phyloP scores from a whole-genome alignment of 2,329 filamentous ascomycete species.

The Chrysoporthe cubensis region DNA sequence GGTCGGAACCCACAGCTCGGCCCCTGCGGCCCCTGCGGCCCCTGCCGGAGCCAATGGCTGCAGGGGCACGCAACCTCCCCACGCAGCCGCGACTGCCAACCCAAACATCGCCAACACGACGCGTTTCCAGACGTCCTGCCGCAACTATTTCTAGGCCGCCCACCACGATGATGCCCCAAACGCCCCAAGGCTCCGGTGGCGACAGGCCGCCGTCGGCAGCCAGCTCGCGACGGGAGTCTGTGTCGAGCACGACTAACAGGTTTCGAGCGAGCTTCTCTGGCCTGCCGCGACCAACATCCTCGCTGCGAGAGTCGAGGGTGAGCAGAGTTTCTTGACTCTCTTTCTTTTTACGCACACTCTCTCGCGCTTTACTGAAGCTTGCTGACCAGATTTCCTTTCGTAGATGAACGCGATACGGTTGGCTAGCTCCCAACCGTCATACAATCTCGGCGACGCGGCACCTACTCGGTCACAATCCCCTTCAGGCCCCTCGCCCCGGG shows the following conservation, averaged over 20 bases:
- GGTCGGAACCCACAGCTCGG: constrained; percentile 3
- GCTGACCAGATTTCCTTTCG: background rate
- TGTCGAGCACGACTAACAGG: constrained; percentile 32
- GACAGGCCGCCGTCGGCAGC: constrained; percentile 30
- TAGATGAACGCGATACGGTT: constrained; percentile 37
- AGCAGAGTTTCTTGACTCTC: constrained; percentile 10
- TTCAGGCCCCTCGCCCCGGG: constrained; percentile 27
- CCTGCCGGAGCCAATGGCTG: background rate
- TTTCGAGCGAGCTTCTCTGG: constrained; percentile 35
- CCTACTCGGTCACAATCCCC: constrained; percentile 18
- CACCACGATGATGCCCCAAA: constrained; percentile 30
- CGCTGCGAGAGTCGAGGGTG: constrained; percentile 38
- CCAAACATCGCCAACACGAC: constrained; percentile 14
- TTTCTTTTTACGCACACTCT: background rate
- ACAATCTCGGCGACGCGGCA: constrained; percentile 45
- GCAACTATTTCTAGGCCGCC: background rate
- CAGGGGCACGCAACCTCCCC: constrained; percentile 5
- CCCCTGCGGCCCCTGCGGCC: constrained; percentile 1
- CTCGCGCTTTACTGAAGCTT: background rate
- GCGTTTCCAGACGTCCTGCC: background rate
- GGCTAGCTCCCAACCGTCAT: constrained; percentile 38
- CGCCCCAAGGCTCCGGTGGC: constrained; percentile 34
- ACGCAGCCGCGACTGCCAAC: background rate
- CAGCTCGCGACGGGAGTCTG: constrained; percentile 33
- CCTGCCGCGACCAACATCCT: constrained; percentile 35